phyloP scores from a whole-genome alignment of 805 yeast genomes.

The Geotrichum ghanense region DNA sequence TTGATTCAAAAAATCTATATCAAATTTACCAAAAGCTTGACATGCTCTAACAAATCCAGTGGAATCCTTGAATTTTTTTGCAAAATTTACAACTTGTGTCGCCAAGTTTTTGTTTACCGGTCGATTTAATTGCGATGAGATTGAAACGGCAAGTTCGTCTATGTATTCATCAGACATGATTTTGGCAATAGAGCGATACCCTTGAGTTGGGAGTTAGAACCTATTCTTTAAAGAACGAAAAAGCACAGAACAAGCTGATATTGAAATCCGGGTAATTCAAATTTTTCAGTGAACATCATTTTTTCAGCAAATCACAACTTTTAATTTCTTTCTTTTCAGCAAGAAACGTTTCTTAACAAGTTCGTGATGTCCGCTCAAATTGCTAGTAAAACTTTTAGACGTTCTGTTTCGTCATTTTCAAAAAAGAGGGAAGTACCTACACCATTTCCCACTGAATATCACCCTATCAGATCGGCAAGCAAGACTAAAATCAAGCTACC shows the following conservation, averaged over 20 bases:
- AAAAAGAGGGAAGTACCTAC: conserved; percentile 10
- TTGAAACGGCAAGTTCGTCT: conserved; percentile 8
- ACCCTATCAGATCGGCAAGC: conserved; percentile 50
- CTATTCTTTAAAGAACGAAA: neutral
- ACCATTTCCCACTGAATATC: conserved; percentile 44
- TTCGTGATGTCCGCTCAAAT: neutral
- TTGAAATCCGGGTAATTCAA: neutral
- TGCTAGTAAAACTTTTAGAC: neutral
- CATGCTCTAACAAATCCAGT: conserved; percentile 15
- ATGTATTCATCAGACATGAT: conserved; percentile 6
- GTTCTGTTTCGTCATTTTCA: neutral
- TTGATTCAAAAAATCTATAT: conserved; percentile 10
- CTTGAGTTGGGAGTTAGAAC: too few relatives aligned
- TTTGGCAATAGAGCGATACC: too few relatives aligned
- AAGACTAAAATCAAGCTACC: conserved; percentile 49
- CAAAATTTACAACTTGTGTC: conserved; percentile 12
- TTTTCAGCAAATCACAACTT: neutral
- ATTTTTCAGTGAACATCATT: neutral
- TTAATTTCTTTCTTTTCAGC: neutral
- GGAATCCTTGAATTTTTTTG: conserved; percentile 7
- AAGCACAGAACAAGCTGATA: neutral
- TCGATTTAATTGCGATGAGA: conserved; percentile 16
- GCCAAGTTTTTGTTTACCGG: conserved; percentile 14
- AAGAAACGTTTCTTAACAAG: too few relatives aligned
- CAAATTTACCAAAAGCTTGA: conserved; percentile 19